Evolutionary conservation across 2,329 filamentous ascomycete species (phyloP), one percentile per base, ranked within the genome.

Genomic region (Claviceps maximensis): DNA sequence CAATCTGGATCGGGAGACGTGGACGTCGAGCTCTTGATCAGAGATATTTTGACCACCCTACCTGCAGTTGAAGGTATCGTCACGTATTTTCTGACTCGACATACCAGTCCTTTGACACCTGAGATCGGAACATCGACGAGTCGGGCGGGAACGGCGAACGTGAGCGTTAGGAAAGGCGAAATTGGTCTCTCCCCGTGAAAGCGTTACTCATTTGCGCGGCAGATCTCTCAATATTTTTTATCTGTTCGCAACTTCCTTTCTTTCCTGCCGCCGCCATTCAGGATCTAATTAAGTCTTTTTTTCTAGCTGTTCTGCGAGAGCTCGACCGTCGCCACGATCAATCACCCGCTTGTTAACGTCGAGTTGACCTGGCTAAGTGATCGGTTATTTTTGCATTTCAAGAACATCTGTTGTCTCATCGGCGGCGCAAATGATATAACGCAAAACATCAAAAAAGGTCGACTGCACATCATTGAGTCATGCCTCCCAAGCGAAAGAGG

Each of bases 401-500:
- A 31, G 17, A 13, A 47, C 31, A 13, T 31, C 13, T 41, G 36
- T n/a, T 17, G 13, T 36, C 8, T 53, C n/a, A 47, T 27, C 13
- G 10, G 25, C 29, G 53, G 57, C 61, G 57, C 65, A 59, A 66
- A 70, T 70, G 68, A 65, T 57, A 61, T 68, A 66, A 61, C 58
- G 57, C 57, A 33, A n/a, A 52, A 53, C 54, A 45, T 44, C 48
- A 38, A 46, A 36, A 47, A 36, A 53, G 49, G 36, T 50, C 19
- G 55, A 55, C 55, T 53, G 52, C 52, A 33, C 23, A 55, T 52
- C 56, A 58, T 57, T 57, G 60, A 63, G 62, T 60, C 56, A 81
- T 82, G 78, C 73, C 76, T 69, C 73, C 75, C 29, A 82, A 82
- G 69, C 74, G 79, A 61, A 82, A 82, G 74, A 75, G 77, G 65